phyloP scores from a whole-genome alignment of 495 filamentous ascomycete genomes.

The Lasiosphaeriaceae sp. region DNA sequence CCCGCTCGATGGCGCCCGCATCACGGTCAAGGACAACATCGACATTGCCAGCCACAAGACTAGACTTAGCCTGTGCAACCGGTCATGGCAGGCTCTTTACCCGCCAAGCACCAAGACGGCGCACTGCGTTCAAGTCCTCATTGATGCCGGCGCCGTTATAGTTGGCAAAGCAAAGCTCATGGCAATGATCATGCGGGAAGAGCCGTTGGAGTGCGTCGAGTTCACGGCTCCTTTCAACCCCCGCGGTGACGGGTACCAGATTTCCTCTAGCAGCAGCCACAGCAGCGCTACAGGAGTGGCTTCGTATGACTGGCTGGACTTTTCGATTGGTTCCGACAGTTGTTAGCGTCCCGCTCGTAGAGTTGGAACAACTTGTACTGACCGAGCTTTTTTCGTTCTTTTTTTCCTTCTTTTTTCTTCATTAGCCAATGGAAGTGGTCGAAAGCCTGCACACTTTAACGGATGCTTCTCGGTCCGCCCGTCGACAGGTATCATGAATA shows the following conservation, averaged over 20 bases:
- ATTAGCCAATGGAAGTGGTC: conserved; percentile 3
- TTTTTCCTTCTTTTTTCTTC: too few relatives aligned
- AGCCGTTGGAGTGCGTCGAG: conserved; percentile 5
- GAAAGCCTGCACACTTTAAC: conserved; percentile 4
- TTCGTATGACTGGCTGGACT: conserved; percentile 9
- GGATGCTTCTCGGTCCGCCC: conserved; percentile 9
- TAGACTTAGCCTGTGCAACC: neutral
- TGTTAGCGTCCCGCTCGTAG: neutral
- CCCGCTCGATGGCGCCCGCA: conserved; percentile 2
- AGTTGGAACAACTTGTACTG: neutral
- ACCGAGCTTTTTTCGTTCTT: too few relatives aligned
- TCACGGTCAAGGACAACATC: conserved; percentile 10
- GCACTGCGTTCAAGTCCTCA: neutral
- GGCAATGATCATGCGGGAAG: neutral
- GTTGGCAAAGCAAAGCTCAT: conserved; percentile 7
- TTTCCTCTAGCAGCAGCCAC: conserved; percentile 1
- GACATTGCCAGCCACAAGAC: conserved; percentile 3
- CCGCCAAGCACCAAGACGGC: neutral
- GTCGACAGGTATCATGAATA: neutral
- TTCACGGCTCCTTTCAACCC: conserved; percentile 6
- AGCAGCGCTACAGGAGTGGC: conserved; percentile 2
- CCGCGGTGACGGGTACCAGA: conserved; percentile 10
- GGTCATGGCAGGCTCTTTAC: neutral
- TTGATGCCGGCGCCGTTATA: neutral
- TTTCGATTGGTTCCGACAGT: conserved; percentile 11